Base-by-base conservation (phyloP, 192 early-diverging fungal genomes). In the Phycomyces blakesleeanus region DNA sequence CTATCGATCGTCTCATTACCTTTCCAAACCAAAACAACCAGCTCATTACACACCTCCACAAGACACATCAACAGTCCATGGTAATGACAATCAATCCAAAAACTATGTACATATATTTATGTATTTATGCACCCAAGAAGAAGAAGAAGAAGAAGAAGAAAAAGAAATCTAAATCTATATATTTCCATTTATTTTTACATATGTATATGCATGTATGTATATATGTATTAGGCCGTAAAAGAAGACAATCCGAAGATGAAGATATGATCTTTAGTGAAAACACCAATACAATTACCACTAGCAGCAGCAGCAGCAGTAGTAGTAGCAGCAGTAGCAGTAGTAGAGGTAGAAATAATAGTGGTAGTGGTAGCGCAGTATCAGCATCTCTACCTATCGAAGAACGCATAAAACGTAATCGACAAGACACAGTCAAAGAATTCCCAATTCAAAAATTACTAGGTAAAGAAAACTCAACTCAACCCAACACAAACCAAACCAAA, bases 201-300 rank as follows among this genome's bases (percentile, higher is more conserved):
- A n/a, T n/a, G n/a, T n/a, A n/a, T n/a, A n/a, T n/a, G n/a, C n/a
- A n/a, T n/a, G n/a, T n/a, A n/a, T n/a, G n/a, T n/a, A n/a, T n/a
- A n/a, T n/a, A n/a, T n/a, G n/a, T n/a, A 25, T 12, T 50, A 75
- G 73, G 73, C 26, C 64, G 55, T 12, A 75, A 75, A 51, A 47
- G 73, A 57, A 47, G 73, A 53, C 63, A 55, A 18, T 75, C 73
- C 25, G 64, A 68, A 22, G 73, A 69, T 24, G 68, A 69, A 58
- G 69, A 66, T 59, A 66, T 63, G 54, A 40, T 21, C 1, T 29
- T 18, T 15, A 39, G 21, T n/a, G 38, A 37, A 51, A n/a, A n/a
- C n/a, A n/a, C n/a, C n/a, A n/a, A n/a, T n/a, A n/a, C n/a, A n/a
- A n/a, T n/a, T n/a, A n/a, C n/a, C n/a, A n/a, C n/a, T n/a, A n/a